Evolutionary conservation across 2,329 filamentous ascomycete species (phyloP).

Genomic region (Exophiala bonariae): DNA sequence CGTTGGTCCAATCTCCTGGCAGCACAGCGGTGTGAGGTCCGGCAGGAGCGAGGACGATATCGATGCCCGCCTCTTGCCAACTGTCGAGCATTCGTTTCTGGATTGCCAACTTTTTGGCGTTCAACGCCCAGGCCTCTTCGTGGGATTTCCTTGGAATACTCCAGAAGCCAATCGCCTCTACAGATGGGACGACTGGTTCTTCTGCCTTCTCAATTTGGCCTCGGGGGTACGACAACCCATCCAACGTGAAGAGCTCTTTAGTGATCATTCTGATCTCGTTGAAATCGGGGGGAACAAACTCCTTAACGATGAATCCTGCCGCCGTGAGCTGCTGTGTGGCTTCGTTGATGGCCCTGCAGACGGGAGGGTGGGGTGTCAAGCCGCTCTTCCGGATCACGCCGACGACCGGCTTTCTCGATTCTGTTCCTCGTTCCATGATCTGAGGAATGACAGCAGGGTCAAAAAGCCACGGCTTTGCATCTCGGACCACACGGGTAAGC

Average conservation of each 20-base stretch:
- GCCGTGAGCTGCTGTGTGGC: slow-evolving; percentile 43
- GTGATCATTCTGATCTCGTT: slow-evolving; percentile 33
- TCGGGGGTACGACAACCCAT: slow-evolving; percentile 37
- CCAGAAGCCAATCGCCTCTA: slow-evolving; percentile 38
- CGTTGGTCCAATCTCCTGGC: slow-evolving; percentile 36
- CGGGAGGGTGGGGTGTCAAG: slow-evolving; percentile 61
- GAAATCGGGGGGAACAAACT: slow-evolving; percentile 35
- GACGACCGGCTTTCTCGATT: slow-evolving; percentile 56
- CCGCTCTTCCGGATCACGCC: slow-evolving; percentile 53
- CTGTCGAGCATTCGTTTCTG: slow-evolving; percentile 39
- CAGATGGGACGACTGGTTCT: slow-evolving; percentile 36
- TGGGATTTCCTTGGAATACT: slow-evolving; percentile 33
- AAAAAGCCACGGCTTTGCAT: slow-evolving; percentile 51
- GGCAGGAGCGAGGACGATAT: slow-evolving; percentile 26
- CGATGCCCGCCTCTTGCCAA: slow-evolving; percentile 33
- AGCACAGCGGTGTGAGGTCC: slow-evolving; percentile 35
- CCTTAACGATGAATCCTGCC: slow-evolving; percentile 32
- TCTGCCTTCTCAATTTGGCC: slow-evolving; percentile 32
- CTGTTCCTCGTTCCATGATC: slow-evolving; percentile 29
- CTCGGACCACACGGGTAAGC: slow-evolving; percentile 42
- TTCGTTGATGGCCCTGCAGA: slow-evolving; percentile 50
- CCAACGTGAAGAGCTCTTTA: slow-evolving; percentile 36
- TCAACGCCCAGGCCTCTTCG: slow-evolving; percentile 37
- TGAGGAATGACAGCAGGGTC: slow-evolving; percentile 54
- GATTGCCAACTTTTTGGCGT: slow-evolving; percentile 33